Conservation (phyloP, 78 protist species). For the Dictyostelium capitatum region DNA sequence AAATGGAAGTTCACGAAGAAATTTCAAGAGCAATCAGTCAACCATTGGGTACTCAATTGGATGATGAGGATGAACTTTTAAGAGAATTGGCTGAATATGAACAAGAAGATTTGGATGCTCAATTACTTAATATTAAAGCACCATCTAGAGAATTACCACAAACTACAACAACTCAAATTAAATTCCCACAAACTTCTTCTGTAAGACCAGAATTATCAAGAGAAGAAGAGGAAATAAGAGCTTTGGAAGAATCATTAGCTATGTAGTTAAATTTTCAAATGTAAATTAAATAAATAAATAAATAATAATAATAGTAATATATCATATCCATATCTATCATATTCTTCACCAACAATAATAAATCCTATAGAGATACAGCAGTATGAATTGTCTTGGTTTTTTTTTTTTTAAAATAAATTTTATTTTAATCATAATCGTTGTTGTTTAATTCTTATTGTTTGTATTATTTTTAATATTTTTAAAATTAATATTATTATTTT, state of each 20-base stretch:
- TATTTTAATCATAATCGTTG: not conserved
- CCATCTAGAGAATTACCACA: conserved; percentile 40
- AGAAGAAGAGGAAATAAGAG: conserved; percentile 73
- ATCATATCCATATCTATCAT: not conserved
- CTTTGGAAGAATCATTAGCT: conserved; percentile 58
- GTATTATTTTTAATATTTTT: not conserved
- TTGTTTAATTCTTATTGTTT: not conserved
- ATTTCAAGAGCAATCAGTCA: conserved; percentile 59
- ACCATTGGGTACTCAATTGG: conserved; percentile 50
- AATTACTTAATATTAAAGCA: conserved; percentile 46
- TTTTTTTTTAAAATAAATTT: not conserved
- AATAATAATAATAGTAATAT: not conserved
- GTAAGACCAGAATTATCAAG: conserved; percentile 17
- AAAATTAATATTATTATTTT: not conserved
- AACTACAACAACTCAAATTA: not conserved
- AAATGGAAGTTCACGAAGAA: conserved; percentile 63
- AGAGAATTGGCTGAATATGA: conserved; percentile 56
- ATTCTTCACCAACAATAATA: not conserved
- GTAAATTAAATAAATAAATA: not conserved
- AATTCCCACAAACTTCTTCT: conserved; percentile 34
- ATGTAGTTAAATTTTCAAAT: conserved; percentile 28
- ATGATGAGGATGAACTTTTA: conserved; percentile 57
- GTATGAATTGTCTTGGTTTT: not conserved
- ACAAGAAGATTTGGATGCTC: conserved; percentile 67
- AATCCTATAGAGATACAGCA: not conserved